Conservation (phyloP, 768 basidiomycete genomes). For the Rhodotorula diobovata region DNA sequence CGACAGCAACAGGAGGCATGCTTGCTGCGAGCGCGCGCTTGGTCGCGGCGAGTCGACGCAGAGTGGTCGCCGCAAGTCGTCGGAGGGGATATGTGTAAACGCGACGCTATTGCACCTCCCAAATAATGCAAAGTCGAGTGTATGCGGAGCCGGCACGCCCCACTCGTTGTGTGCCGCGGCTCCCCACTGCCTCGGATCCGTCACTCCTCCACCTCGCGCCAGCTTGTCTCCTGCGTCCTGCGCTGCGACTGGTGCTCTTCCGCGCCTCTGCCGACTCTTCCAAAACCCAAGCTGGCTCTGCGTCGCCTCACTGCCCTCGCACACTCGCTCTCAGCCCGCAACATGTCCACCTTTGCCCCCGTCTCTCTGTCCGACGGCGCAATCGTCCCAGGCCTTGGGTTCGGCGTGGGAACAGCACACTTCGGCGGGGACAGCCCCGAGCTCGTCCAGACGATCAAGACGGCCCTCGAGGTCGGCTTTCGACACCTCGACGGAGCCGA, state of each 20-base stretch:
- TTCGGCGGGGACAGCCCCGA: not conserved
- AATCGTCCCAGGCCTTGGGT: slow-evolving; percentile 6
- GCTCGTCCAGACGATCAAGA: slow-evolving; percentile 17
- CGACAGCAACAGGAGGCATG: no score
- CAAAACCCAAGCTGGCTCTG: no score
- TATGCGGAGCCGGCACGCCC: no score
- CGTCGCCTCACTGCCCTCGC: not conserved
- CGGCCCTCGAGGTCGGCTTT: slow-evolving; percentile 44
- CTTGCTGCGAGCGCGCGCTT: no score
- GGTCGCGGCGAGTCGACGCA: no score
- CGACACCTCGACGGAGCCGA: slow-evolving; percentile 43
- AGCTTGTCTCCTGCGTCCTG: no score
- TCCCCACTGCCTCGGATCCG: no score
- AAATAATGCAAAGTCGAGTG: no score
- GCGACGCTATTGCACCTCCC: no score
- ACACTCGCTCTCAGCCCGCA: not conserved
- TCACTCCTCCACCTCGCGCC: not conserved
- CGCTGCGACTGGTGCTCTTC: not conserved
- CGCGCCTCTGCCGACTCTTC: not conserved
- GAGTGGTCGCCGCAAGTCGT: no score
- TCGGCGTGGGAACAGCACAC: slow-evolving; percentile 13
- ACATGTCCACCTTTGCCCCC: slow-evolving; percentile 16
- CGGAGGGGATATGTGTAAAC: no score
- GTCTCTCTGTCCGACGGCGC: slow-evolving; percentile 6
- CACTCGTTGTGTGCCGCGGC: no score